Evolutionary conservation across 768 basidiomycete species (phyloP).

Genomic region (Boletus vermiculosoides): DNA sequence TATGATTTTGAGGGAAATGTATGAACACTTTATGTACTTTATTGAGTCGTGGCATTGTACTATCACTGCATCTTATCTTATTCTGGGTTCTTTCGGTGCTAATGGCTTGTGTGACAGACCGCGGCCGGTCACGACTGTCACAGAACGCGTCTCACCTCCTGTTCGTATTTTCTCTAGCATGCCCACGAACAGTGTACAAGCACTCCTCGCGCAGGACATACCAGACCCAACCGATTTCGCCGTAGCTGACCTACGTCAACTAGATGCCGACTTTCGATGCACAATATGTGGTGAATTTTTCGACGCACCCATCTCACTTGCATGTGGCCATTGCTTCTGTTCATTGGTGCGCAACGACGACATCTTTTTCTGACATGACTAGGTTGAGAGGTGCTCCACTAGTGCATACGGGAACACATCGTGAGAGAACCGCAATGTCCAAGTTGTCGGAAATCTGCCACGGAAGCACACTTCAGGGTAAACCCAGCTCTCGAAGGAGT

Average conservation of each 20-base stretch:
- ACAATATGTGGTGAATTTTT: conserved; percentile 75
- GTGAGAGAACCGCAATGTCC: conserved; percentile 68
- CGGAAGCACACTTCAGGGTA: conserved; percentile 63
- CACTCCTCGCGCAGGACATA: conserved; percentile 37
- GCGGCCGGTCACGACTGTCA: conserved; percentile 26
- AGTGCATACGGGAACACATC: conserved; percentile 72
- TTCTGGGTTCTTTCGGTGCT: neutral
- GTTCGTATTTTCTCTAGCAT: conserved; percentile 10
- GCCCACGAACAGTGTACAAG: conserved; percentile 30
- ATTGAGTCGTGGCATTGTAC: conserved; percentile 24
- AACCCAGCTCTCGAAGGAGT: conserved; percentile 71
- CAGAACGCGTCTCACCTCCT: conserved; percentile 12
- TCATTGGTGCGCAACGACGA: conserved; percentile 52
- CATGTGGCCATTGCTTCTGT: conserved; percentile 83
- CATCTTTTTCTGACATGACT: neutral
- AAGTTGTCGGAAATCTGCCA: conserved; percentile 56
- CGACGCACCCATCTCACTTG: conserved; percentile 68
- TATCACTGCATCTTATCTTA: conserved; percentile 13
- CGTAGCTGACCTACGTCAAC: conserved; percentile 50
- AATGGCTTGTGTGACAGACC: conserved; percentile 17
- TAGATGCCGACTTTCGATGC: conserved; percentile 70
- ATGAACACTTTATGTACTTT: conserved; percentile 19
- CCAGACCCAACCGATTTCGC: conserved; percentile 75
- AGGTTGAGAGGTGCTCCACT: conserved; percentile 6
- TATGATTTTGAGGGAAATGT: conserved; percentile 45